Evolutionary conservation across 768 basidiomycete species (phyloP).

Genomic region (Boletus pseudo-olivaceus): DNA sequence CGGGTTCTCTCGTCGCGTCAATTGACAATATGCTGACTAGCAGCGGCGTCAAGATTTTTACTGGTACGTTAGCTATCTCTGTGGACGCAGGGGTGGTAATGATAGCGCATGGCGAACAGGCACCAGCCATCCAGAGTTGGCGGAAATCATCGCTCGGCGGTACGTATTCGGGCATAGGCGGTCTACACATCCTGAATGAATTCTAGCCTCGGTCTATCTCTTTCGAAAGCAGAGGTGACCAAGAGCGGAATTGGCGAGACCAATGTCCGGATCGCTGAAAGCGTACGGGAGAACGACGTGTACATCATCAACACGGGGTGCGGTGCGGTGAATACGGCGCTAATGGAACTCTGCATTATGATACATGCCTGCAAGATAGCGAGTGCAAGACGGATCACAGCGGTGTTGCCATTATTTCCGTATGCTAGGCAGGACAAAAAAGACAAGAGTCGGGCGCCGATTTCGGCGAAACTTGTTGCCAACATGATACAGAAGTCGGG

Average conservation of each 20-base stretch:
- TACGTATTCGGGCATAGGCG: conserved; percentile 32
- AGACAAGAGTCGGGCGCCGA: conserved; percentile 97
- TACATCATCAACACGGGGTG: conserved; percentile 97
- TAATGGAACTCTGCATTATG: conserved; percentile 99
- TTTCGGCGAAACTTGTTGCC: conserved; percentile 96
- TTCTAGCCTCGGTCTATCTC: conserved; percentile 79
- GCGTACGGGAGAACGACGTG: conserved; percentile 96
- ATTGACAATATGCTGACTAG: conserved; percentile 47
- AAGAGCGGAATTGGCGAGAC: conserved; percentile 91
- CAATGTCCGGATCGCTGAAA: conserved; percentile 87
- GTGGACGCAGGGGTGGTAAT: neutral
- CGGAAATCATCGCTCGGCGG: conserved; percentile 91
- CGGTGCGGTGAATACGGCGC: conserved; percentile 82
- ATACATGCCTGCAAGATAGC: conserved; percentile 99
- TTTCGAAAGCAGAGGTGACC: conserved; percentile 84
- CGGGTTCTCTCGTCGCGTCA: conserved; percentile 9
- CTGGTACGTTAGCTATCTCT: conserved; percentile 39
- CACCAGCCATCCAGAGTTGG: conserved; percentile 93
- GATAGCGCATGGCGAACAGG: conserved; percentile 43
- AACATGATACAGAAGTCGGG: conserved; percentile 94
- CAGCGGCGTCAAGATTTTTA: conserved; percentile 55
- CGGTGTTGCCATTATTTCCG: conserved; percentile 96
- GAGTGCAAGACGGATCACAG: conserved; percentile 96
- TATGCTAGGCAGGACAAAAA: conserved; percentile 99
- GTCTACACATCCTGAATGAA: conserved; percentile 23